phyloP scores from a whole-genome alignment of 2,329 filamentous ascomycete species.

The Claviceps monticola region DNA sequence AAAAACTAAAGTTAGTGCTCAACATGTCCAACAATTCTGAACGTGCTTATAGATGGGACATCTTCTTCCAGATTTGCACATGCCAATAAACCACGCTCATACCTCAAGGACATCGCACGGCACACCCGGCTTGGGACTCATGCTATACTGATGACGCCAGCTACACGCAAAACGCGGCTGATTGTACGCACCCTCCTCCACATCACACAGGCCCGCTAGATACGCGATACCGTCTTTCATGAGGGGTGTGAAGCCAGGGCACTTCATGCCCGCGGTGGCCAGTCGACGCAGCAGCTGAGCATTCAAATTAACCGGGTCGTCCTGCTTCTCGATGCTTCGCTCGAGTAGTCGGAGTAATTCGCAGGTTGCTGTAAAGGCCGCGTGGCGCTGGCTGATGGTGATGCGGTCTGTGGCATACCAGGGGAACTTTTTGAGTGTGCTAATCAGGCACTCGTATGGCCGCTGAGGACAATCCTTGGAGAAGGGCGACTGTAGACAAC shows the following conservation, averaged over 20 bases:
- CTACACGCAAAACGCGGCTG: constrained; percentile 32
- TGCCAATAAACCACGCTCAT: constrained; percentile 12
- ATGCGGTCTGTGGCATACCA: constrained; percentile 45
- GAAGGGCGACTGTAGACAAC: constrained; percentile 37
- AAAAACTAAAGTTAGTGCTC: constrained; percentile 9
- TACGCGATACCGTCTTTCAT: constrained; percentile 46
- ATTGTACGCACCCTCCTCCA: constrained; percentile 25
- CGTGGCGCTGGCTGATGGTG: constrained; percentile 41
- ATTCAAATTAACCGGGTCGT: constrained; percentile 33
- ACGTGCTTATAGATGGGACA: too few relatives aligned
- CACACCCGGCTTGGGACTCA: constrained; percentile 33
- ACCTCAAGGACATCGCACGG: constrained; percentile 43
- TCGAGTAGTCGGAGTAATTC: constrained; percentile 34
- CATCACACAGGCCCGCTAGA: constrained; percentile 22
- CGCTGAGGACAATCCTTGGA: constrained; percentile 48
- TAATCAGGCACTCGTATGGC: constrained; percentile 51
- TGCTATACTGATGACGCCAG: constrained; percentile 39
- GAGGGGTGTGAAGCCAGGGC: constrained; percentile 45
- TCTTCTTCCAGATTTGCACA: too few relatives aligned
- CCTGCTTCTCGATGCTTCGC: constrained; percentile 24
- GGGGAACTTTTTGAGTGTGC: constrained; percentile 47
- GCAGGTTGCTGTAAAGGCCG: constrained; percentile 36
- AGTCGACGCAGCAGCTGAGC: constrained; percentile 39
- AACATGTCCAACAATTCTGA: background rate
- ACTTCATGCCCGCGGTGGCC: constrained; percentile 36